Evolutionary conservation across 2,329 filamentous ascomycete species (phyloP).

Genomic region (Apiospora hydei): DNA sequence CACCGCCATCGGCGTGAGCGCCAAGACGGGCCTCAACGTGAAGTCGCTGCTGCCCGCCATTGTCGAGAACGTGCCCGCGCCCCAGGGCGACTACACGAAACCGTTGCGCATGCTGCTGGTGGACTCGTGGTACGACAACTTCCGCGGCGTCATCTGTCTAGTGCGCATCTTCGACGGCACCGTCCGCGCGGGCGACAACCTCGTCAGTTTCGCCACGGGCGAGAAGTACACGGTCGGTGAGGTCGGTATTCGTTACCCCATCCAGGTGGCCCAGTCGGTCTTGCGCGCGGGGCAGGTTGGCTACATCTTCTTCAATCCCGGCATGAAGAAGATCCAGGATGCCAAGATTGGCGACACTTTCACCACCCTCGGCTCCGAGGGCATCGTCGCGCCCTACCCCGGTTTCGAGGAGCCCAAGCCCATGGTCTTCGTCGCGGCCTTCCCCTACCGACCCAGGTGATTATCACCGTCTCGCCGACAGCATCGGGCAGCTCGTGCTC

Average conservation of each 20-base stretch:
- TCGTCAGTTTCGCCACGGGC: constrained; percentile 88
- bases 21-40: constrained; percentile 93
- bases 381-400: constrained; percentile 78
- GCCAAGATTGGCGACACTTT: constrained; percentile 97
- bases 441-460: constrained; percentile 91
- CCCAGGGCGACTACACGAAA: constrained; percentile 73
- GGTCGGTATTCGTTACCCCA: constrained; percentile 94
- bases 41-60: constrained; percentile 83
- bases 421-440: constrained; percentile 98
- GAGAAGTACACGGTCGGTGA: constrained; percentile 93
- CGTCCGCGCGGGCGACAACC: constrained; percentile 80
- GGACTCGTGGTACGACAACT: constrained; percentile 98
- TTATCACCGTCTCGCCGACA: constrained; percentile 87
- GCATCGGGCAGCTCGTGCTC: constrained; percentile 89
- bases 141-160: constrained; percentile 89
- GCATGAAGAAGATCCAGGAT: constrained; percentile 96
- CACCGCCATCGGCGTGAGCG: constrained; percentile 77
- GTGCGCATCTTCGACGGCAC: constrained; percentile 91
- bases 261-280: constrained; percentile 80
- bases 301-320: constrained; percentile 96
- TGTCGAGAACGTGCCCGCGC: constrained; percentile 83
- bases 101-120: constrained; percentile 87
- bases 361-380: constrained; percentile 80
- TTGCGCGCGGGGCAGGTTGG: constrained; percentile 93
- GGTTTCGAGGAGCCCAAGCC: constrained; percentile 97